Conservation (phyloP, 2,329 filamentous ascomycete genomes). For the Penicillium sclerotiorum region DNA sequence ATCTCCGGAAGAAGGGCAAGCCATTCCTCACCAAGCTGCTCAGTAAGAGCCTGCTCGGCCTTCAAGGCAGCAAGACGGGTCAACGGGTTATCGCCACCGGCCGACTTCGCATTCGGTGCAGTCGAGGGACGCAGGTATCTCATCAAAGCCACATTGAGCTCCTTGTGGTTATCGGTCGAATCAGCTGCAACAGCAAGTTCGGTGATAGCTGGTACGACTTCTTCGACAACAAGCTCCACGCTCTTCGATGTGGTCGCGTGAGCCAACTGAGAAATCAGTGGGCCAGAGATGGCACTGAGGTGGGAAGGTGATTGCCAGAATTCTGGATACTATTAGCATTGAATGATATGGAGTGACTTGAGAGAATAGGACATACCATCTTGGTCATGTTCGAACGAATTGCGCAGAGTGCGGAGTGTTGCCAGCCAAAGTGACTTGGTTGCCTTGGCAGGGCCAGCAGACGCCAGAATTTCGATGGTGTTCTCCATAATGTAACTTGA, state of each 20-base stretch:
- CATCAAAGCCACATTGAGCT: conserved; percentile 78
- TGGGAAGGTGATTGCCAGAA: conserved; percentile 95
- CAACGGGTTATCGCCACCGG: conserved; percentile 60
- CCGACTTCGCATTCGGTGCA: conserved; percentile 28
- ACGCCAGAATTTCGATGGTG: conserved; percentile 64
- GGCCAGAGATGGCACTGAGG: conserved; percentile 71
- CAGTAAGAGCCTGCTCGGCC: conserved; percentile 77
- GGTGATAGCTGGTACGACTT: conserved; percentile 73
- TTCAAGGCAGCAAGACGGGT: conserved; percentile 81
- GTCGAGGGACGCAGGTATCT: conserved; percentile 69
- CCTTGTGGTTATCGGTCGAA: conserved; percentile 86
- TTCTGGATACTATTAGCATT: conserved; percentile 43
- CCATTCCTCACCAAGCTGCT: conserved; percentile 89
- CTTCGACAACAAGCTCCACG: conserved; percentile 51
- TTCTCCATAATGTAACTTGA: conserved; percentile 81
- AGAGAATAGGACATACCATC: conserved; percentile 56
- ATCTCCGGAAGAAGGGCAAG: conserved; percentile 88
- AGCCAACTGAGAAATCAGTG: conserved; percentile 70
- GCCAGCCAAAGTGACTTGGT: conserved; percentile 67
- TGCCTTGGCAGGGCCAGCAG: conserved; percentile 41
- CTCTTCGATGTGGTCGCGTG: conserved; percentile 43
- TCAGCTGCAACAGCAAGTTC: conserved; percentile 79
- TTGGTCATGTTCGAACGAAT: conserved; percentile 84
- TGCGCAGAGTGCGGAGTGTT: conserved; percentile 70
- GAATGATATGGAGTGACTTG: background rate